Evolutionary conservation across 352 stramenopile genomes (phyloP).

Genomic region (Phytopythium montanum): DNA sequence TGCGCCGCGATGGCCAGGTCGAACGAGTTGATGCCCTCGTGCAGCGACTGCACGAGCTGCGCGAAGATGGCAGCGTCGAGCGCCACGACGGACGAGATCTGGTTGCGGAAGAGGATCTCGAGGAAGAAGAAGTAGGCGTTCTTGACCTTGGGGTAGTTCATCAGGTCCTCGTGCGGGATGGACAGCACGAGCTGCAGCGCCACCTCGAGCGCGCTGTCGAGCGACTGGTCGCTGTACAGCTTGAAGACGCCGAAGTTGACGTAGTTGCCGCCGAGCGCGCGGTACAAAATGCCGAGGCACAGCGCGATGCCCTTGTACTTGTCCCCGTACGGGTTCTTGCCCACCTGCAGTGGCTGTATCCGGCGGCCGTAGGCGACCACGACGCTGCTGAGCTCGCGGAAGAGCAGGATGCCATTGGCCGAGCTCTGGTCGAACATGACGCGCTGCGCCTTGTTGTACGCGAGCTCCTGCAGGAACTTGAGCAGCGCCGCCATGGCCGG

Average conservation of each 20-base stretch:
- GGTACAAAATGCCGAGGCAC: constrained; percentile 90
- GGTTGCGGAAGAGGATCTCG: constrained; percentile 98
- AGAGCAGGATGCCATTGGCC: constrained; percentile 98
- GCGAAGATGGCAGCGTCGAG: constrained; percentile 94
- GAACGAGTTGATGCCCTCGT: constrained; percentile 86
- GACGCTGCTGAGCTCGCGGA: constrained; percentile 94
- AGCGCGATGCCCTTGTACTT: constrained; percentile 98
- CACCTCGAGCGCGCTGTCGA: constrained; percentile 94
- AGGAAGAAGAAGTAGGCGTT: constrained; percentile 98
- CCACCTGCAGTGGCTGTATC: constrained; percentile 78
- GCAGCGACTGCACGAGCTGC: constrained; percentile 93
- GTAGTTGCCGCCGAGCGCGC: constrained; percentile 92
- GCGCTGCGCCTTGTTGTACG: constrained; percentile 95
- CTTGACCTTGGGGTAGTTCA: constrained; percentile 97
- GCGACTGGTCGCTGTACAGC: constrained; percentile 96
- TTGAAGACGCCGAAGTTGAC: constrained; percentile 99
- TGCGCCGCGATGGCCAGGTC: constrained; percentile 93
- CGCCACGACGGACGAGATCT: constrained; percentile 92
- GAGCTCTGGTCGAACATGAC: constrained; percentile 98
- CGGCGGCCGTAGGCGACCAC: constrained; percentile 94
- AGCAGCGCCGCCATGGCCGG: constrained; percentile 95
- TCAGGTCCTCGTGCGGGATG: constrained; percentile 95
- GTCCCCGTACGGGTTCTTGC: constrained; percentile 92
- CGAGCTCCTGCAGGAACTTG: constrained; percentile 96
- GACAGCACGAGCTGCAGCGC: constrained; percentile 93